These are phyloP conservation scores for Pythium coloratum DNA, from an alignment of 352 stramenopile genomes.

Conservation along the genomic window DNA sequence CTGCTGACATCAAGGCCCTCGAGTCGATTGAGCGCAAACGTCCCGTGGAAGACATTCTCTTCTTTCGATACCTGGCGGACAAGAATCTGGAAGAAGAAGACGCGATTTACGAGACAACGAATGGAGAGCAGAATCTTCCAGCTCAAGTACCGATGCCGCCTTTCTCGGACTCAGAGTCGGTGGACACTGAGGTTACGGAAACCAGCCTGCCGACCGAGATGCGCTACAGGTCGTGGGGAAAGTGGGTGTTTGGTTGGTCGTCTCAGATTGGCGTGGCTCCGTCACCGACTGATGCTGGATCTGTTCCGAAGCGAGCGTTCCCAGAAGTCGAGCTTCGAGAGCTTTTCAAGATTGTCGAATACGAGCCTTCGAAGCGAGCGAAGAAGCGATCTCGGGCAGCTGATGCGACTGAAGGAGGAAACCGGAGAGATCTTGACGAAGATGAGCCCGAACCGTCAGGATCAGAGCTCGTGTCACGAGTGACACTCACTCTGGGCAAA, in stretches of 20 bases:
- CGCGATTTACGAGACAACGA: background rate
- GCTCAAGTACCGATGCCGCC: slow-evolving; percentile 43
- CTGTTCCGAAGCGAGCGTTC: slow-evolving; percentile 47
- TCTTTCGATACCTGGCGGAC: slow-evolving; percentile 85
- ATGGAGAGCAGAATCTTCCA: background rate
- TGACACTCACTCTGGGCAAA: slow-evolving; percentile 73
- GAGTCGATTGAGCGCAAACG: slow-evolving; percentile 77
- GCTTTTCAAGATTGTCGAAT: slow-evolving; percentile 88
- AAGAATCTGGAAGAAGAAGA: slow-evolving; percentile 35
- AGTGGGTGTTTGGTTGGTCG: slow-evolving; percentile 88
- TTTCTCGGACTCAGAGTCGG: slow-evolving; percentile 77
- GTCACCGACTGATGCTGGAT: slow-evolving; percentile 29
- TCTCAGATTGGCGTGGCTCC: slow-evolving; percentile 55
- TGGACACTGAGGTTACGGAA: slow-evolving; percentile 77
- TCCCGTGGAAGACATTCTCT: slow-evolving; percentile 78
- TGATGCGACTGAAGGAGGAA: slow-evolving; percentile 26
- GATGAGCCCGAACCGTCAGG: slow-evolving; percentile 36
- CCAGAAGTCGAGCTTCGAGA: slow-evolving; percentile 83
- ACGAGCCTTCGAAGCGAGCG: slow-evolving; percentile 65
- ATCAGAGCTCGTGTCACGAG: slow-evolving; percentile 56
- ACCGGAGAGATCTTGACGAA: slow-evolving; percentile 27
- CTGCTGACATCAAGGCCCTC: slow-evolving; percentile 29
- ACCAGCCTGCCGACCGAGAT: slow-evolving; percentile 70
- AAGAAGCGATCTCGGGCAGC: slow-evolving; percentile 51
- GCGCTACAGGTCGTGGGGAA: slow-evolving; percentile 76